phyloP scores from a whole-genome alignment of 2,329 filamentous ascomycete species.

The Ascochyta pisi region DNA sequence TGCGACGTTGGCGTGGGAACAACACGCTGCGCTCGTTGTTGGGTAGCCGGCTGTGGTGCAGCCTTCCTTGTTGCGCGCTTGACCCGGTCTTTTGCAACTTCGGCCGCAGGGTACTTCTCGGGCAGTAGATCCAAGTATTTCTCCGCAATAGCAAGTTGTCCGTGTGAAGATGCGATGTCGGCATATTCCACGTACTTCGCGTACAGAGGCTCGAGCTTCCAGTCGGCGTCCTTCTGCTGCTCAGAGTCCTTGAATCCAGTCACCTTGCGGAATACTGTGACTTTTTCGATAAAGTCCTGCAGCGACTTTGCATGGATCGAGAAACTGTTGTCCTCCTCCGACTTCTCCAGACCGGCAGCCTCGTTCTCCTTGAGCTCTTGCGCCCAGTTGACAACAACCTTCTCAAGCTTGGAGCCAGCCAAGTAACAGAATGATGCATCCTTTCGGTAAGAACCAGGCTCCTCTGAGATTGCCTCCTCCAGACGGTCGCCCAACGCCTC shows the following conservation, averaged over 20 bases:
- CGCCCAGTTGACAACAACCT: constrained; percentile 95
- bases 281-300: constrained; percentile 97
- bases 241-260: constrained; percentile 89
- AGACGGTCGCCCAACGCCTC: constrained; percentile 93
- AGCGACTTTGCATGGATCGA: constrained; percentile 88
- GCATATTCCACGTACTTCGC: constrained; percentile 97
- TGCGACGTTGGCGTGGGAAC: constrained; percentile 44
- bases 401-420: constrained; percentile 94
- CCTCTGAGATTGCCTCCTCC: constrained; percentile 67
- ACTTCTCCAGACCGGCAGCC: constrained; percentile 72
- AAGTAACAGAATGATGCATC: constrained; percentile 97
- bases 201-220: constrained; percentile 89
- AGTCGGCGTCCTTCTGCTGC: constrained; percentile 72
- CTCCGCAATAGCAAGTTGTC: constrained; percentile 83
- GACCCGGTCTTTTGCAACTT: constrained; percentile 84
- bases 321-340: constrained; percentile 78
- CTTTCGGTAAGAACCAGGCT: constrained; percentile 66
- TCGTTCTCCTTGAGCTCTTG: constrained; percentile 87
- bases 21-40: constrained; percentile 50
- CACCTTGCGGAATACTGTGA: constrained; percentile 93
- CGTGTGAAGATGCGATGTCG: constrained; percentile 89
- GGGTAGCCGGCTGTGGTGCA: constrained; percentile 50
- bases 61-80: constrained; percentile 78
- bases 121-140: constrained; percentile 91
- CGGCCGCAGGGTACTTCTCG: constrained; percentile 80